Evolutionary conservation across 2,329 filamentous ascomycete genomes (phyloP).

Genomic region (Drechslerella stenobrocha): DNA sequence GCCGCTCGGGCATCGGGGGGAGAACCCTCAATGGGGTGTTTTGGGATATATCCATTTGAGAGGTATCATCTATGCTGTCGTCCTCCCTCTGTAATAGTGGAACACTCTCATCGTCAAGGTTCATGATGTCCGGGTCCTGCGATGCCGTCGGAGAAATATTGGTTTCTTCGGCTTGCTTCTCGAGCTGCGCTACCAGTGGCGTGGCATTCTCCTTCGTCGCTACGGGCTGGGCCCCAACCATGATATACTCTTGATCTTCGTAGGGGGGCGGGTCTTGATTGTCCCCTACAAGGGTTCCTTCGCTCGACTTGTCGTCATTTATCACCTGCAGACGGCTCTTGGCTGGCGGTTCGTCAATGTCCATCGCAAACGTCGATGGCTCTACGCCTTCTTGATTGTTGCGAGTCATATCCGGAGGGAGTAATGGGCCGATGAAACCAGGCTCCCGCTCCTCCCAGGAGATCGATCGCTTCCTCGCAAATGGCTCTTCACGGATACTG

Average conservation of each 20-base stretch:
- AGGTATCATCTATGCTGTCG: conserved; percentile 52
- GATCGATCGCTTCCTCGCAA: conserved; percentile 29
- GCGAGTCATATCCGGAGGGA: conserved; percentile 25
- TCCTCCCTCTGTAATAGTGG: conserved; percentile 50
- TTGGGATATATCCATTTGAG: conserved; percentile 42
- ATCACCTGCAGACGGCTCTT: conserved; percentile 20
- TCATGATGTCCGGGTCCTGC: conserved; percentile 24
- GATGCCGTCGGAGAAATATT: conserved; percentile 19
- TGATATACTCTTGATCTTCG: conserved; percentile 44
- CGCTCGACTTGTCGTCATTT: conserved; percentile 51
- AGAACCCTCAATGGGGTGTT: conserved; percentile 42
- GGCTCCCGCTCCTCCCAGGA: conserved; percentile 63
- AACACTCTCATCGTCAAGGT: conserved; percentile 36
- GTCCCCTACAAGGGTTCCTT: conserved; percentile 50
- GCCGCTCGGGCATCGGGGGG: conserved; percentile 57
- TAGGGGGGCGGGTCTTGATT: conserved; percentile 49
- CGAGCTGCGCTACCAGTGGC: conserved; percentile 5
- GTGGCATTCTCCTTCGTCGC: conserved; percentile 5
- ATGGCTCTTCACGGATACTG: conserved; percentile 32
- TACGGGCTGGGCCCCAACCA: conserved; percentile 27
- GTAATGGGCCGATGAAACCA: conserved; percentile 50
- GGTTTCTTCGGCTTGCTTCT: conserved; percentile 13
- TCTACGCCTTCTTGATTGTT: conserved; percentile 12
- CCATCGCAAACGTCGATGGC: conserved; percentile 47
- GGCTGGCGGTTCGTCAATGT: conserved; percentile 48